These are phyloP conservation scores for Larix kaempferi DNA, from an alignment of 75 land plant genomes.

Conservation along the genomic window DNA sequence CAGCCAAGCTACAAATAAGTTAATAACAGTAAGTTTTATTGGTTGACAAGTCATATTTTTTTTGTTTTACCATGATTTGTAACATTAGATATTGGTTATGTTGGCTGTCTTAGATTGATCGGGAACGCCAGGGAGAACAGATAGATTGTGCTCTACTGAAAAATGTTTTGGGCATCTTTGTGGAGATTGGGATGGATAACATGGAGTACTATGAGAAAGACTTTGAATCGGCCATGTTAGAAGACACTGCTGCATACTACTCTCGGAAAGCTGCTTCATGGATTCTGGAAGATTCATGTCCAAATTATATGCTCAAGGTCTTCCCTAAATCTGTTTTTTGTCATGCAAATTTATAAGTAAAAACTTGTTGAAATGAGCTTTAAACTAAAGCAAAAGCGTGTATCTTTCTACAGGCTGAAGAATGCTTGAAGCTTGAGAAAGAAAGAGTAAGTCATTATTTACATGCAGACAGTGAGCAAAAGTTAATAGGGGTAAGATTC, in stretches of 20 bases:
- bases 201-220: constrained; percentile 81
- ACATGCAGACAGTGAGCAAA: constrained; percentile 71
- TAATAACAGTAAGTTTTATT: neutral
- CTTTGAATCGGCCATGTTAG: constrained; percentile 73
- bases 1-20: neutral
- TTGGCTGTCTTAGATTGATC: constrained; percentile 56
- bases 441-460: constrained; percentile 79
- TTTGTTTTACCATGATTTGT: neutral
- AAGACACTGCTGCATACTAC: constrained; percentile 83
- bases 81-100: neutral
- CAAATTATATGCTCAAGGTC: constrained; percentile 94
- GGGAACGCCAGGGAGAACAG: constrained; percentile 91
- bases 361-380: neutral
- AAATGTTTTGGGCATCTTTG: constrained; percentile 88
- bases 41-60: neutral
- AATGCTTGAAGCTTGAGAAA: constrained; percentile 74
- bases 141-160: constrained; percentile 84
- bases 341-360: neutral
- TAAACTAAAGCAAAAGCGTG: neutral
- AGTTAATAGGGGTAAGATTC: constrained; percentile 55
- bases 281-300: constrained; percentile 93
- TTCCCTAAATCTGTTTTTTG: neutral
- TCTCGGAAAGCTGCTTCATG: constrained; percentile 80
- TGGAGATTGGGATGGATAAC: constrained; percentile 89
- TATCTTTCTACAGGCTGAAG: constrained; percentile 60